Conservation (phyloP, 805 yeast genomes). For the Pichia cephalocereana region DNA sequence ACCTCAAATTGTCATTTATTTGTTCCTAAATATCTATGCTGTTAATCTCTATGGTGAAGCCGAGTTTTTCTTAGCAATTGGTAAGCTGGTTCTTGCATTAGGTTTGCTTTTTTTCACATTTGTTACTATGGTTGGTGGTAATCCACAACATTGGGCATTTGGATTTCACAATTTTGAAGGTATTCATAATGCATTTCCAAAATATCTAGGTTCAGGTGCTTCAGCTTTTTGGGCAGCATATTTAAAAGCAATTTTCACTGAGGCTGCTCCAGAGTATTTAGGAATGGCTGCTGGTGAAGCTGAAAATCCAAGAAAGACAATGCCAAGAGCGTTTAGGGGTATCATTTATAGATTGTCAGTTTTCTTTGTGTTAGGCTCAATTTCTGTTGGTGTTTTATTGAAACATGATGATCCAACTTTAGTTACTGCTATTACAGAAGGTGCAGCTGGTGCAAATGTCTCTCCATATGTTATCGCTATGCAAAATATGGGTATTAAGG, state of each 20-base stretch:
- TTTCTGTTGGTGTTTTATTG: constrained; percentile 71
- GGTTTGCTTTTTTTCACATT: constrained; percentile 72
- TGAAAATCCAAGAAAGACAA: constrained; percentile 38
- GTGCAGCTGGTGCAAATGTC: constrained; percentile 69
- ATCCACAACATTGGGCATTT: constrained; percentile 48
- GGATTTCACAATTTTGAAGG: constrained; percentile 23
- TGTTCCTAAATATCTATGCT: constrained; percentile 59
- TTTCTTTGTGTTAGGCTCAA: constrained; percentile 64
- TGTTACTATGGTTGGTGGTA: constrained; percentile 81
- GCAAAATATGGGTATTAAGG: constrained; percentile 56
- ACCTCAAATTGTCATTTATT: constrained; percentile 55
- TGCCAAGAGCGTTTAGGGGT: constrained; percentile 73
- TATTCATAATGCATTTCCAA: constrained; percentile 37
- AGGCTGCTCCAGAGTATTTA: constrained; percentile 78
- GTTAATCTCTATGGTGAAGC: constrained; percentile 72
- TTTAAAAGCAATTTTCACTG: constrained; percentile 62
- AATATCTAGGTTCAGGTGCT: constrained; percentile 43
- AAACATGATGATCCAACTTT: constrained; percentile 59
- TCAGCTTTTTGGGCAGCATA: constrained; percentile 66
- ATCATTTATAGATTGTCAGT: constrained; percentile 60
- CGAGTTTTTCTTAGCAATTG: constrained; percentile 71
- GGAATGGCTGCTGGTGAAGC: constrained; percentile 88
- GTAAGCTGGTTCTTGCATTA: constrained; percentile 64
- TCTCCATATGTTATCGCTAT: constrained; percentile 82
- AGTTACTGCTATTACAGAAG: constrained; percentile 44